Evolutionary conservation across 768 basidiomycete genomes (phyloP).

Genomic region (Trametes sanguinea): DNA sequence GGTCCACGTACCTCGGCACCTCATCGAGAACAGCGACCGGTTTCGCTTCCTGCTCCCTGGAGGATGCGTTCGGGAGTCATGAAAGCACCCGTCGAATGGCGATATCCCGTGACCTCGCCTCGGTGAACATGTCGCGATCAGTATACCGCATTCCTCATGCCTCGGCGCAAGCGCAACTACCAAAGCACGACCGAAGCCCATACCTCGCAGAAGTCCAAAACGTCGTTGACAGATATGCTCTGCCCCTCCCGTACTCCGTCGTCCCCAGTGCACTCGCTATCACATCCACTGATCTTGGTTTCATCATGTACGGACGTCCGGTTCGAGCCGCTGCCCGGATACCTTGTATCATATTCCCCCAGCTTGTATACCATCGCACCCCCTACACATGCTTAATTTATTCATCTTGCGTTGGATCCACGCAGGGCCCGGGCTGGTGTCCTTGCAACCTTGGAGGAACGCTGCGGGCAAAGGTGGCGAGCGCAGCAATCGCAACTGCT

Average conservation of each 20-base stretch:
- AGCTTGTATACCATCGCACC: background rate
- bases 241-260: no score
- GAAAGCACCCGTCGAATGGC: background rate
- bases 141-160: no score
- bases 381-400: slow-evolving; percentile 10
- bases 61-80: slow-evolving; percentile 46
- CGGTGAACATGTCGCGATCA: no score
- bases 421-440: background rate
- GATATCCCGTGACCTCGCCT: no score
- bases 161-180: no score
- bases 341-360: background rate
- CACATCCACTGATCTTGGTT: background rate
- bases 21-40: slow-evolving; percentile 50
- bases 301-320: background rate
- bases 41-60: slow-evolving; percentile 59
- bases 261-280: no score
- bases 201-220: no score
- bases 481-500: no score
- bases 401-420: background rate
- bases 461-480: no score
- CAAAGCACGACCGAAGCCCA: no score
- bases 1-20: slow-evolving; percentile 52
- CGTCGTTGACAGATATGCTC: no score
- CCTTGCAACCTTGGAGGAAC: no score
- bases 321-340: background rate